phyloP scores from a whole-genome alignment of 345 rosid genomes.

The Geranium brycei region DNA sequence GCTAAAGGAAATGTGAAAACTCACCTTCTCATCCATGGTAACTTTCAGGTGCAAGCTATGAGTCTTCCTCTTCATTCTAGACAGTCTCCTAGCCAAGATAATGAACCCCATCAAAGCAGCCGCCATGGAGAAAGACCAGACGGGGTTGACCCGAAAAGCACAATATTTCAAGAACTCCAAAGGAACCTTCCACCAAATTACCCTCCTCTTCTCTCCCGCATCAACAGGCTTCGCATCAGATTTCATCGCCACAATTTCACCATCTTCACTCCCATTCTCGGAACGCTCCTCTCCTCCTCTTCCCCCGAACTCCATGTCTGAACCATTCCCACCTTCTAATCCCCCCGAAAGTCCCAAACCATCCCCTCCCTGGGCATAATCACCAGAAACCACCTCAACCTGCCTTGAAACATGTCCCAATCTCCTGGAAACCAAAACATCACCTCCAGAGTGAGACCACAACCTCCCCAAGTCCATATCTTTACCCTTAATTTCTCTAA shows the following conservation, averaged over 20 bases:
- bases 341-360: slow-evolving; percentile 5
- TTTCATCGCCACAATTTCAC: slow-evolving; percentile 14
- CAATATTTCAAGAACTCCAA: slow-evolving; percentile 64
- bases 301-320: slow-evolving; percentile 2
- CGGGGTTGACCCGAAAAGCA: slow-evolving; percentile 59
- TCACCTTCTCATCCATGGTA: slow-evolving; percentile 79
- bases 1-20: slow-evolving; percentile 1
- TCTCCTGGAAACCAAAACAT: slow-evolving; percentile 20
- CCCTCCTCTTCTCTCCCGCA: slow-evolving; percentile 28
- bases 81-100: slow-evolving; percentile 63
- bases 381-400: too few relatives aligned
- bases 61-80: slow-evolving; percentile 68
- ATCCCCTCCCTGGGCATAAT: not conserved
- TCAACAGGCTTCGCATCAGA: slow-evolving; percentile 24
- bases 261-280: slow-evolving; percentile 7
- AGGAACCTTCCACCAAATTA: slow-evolving; percentile 86
- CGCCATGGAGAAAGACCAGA: slow-evolving; percentile 84
- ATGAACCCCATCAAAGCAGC: slow-evolving; percentile 80
- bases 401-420: slow-evolving; percentile 5
- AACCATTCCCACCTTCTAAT: slow-evolving; percentile 7
- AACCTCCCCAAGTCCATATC: slow-evolving; percentile 8
- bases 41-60: slow-evolving; percentile 66
- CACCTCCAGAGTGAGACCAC: slow-evolving; percentile 32
- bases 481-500: slow-evolving; percentile 4
- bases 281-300: slow-evolving; percentile 8